These are phyloP conservation scores for Polygonum aviculare DNA, from an alignment of 148 eudicot genomes.

Conservation along the genomic window DNA sequence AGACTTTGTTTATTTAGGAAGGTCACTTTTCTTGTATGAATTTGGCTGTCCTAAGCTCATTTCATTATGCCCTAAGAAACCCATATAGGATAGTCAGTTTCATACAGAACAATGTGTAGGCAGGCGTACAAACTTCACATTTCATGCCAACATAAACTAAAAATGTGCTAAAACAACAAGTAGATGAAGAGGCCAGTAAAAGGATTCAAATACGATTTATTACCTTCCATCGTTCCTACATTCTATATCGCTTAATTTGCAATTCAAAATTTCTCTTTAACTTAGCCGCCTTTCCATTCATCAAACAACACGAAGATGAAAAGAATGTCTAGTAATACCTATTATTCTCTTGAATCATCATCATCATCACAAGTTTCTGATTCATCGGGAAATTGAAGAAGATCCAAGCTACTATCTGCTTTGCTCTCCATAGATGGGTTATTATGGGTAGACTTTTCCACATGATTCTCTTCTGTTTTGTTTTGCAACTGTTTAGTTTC, in stretches of 20 bases:
- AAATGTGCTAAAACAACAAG: background rate
- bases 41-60: background rate
- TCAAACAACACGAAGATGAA: background rate
- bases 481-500: background rate
- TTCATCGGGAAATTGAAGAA: background rate
- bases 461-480: background rate
- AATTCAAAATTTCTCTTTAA: background rate
- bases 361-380: background rate
- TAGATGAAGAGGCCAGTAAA: background rate
- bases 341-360: background rate
- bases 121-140: background rate
- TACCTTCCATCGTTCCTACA: background rate
- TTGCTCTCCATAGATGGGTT: background rate
- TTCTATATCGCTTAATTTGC: background rate
- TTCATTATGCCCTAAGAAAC: background rate
- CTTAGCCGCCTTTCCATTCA: background rate
- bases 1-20: no score
- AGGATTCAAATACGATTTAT: background rate
- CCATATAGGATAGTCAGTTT: background rate
- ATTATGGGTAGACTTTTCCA: background rate
- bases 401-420: background rate
- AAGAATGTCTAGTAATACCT: constrained; percentile 2
- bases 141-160: background rate
- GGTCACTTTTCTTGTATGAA: background rate
- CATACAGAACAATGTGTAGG: background rate